A percentile compares a stretch with the other conserved stretches of the same genome.
Evolutionary conservation across 1,139 yeast genomes (phyloP).

Genomic region (Petasospora fabianii): DNA sequence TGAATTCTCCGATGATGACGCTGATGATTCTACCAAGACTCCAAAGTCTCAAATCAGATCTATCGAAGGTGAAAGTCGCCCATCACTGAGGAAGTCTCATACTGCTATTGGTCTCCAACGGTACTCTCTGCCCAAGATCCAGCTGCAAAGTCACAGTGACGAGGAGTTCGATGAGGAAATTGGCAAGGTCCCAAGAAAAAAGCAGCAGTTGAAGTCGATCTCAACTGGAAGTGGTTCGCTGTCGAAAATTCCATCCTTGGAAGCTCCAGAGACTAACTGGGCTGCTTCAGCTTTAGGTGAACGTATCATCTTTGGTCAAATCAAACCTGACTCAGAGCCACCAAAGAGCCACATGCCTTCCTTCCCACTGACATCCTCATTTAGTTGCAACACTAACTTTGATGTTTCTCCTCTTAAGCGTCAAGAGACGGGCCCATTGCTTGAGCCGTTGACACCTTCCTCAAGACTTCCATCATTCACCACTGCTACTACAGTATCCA

Average conservation of each 20-base stretch:
- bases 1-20: slow-evolving; percentile 19
- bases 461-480: slow-evolving; percentile 22
- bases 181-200: slow-evolving; percentile 18
- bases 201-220: slow-evolving; percentile 15
- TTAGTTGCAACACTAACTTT: slow-evolving; percentile 60
- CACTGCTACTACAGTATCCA: slow-evolving; percentile 16
- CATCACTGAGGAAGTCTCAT: slow-evolving; percentile 31
- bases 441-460: slow-evolving; percentile 45
- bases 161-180: slow-evolving; percentile 9
- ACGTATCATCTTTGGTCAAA: slow-evolving; percentile 29
- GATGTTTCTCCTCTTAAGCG: slow-evolving; percentile 59
- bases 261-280: slow-evolving; percentile 39
- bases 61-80: slow-evolving; percentile 18
- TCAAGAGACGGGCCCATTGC: slow-evolving; percentile 57
- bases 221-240: slow-evolving; percentile 20
- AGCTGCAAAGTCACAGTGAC: slow-evolving; percentile 8
- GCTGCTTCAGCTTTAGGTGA: slow-evolving; percentile 36
- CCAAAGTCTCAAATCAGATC: slow-evolving; percentile 24
- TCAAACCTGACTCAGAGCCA: slow-evolving; percentile 15
- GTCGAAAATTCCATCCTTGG: slow-evolving; percentile 35
- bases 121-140: slow-evolving; percentile 14
- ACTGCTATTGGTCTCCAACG: slow-evolving; percentile 35
- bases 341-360: slow-evolving; percentile 9
- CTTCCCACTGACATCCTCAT: slow-evolving; percentile 43
- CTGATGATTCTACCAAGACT: slow-evolving; percentile 20